Conservation (phyloP, 2,329 filamentous ascomycete species). For the Xylariaceae sp. region DNA sequence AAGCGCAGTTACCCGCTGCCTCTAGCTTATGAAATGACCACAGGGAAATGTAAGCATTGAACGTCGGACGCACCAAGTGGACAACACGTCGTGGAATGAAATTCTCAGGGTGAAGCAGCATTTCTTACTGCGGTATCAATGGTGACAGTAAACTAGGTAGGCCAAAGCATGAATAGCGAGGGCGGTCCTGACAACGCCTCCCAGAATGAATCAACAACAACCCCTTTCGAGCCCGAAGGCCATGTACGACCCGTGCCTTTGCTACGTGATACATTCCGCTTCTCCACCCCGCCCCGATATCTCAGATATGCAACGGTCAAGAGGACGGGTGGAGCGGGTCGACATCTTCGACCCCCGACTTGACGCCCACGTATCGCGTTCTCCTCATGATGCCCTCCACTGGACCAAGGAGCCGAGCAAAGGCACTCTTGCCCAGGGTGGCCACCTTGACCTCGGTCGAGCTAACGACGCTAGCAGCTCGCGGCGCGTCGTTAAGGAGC, state of each 20-base stretch:
- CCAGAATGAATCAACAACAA: constrained; percentile 9
- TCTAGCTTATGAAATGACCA: too few species aligned
- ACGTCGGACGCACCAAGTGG: too few species aligned
- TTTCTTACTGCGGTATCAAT: constrained; percentile 14
- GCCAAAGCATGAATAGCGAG: constrained; percentile 15
- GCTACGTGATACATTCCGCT: too few species aligned
- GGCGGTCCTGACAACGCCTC: constrained; percentile 22
- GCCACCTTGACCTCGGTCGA: constrained; percentile 88
- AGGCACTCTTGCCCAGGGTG: constrained; percentile 84
- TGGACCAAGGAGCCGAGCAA: constrained; percentile 85
- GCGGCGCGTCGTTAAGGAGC: constrained; percentile 83
- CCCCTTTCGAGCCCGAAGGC: too few species aligned
- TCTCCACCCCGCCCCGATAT: too few species aligned
- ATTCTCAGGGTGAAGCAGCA: not conserved
- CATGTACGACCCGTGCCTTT: too few species aligned
- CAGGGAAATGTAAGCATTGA: too few species aligned
- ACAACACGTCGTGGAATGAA: too few species aligned
- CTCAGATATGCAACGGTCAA: too few species aligned
- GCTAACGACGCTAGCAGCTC: constrained; percentile 81
- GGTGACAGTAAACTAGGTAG: constrained; percentile 10
- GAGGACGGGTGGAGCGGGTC: constrained; percentile 50
- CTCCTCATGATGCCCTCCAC: constrained; percentile 93
- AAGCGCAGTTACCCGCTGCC: too few species aligned
- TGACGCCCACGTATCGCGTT: constrained; percentile 54
- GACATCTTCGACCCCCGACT: constrained; percentile 57